A percentile compares a stretch with the other conserved stretches of the same genome.
phyloP scores from a whole-genome alignment of 208 protist genomes.

The Trypanosomatidae sp. region DNA sequence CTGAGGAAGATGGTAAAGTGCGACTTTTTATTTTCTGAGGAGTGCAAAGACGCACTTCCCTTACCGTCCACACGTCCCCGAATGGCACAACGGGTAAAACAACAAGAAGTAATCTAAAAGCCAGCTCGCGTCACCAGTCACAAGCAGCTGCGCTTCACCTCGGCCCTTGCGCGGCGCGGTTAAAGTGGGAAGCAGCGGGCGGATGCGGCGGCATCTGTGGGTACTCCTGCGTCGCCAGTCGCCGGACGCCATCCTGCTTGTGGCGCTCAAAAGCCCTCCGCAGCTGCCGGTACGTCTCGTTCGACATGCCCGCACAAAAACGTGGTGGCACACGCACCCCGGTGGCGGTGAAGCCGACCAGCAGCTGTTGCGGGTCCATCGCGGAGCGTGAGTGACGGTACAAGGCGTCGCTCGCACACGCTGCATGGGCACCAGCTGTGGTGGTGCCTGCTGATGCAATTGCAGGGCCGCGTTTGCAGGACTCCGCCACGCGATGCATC shows the following conservation, averaged over 20 bases:
- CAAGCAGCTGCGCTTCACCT: too few relatives aligned
- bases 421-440: background rate
- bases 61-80: too few relatives aligned
- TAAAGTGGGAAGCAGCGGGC: too few relatives aligned
- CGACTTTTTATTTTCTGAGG: too few relatives aligned
- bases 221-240: slow-evolving; percentile 26
- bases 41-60: too few relatives aligned
- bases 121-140: too few relatives aligned
- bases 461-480: slow-evolving; percentile 8
- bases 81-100: too few relatives aligned
- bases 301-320: slow-evolving; percentile 13
- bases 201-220: background rate
- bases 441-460: background rate
- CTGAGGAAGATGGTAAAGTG: too few relatives aligned
- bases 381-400: slow-evolving; percentile 10
- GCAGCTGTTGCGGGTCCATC: slow-evolving; percentile 19
- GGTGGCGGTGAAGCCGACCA: too few relatives aligned
- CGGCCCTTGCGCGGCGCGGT: too few relatives aligned
- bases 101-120: too few relatives aligned
- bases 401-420: background rate
- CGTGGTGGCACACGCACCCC: slow-evolving; percentile 16
- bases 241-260: slow-evolving; percentile 53
- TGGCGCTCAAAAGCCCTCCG: slow-evolving; percentile 62
- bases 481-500: slow-evolving; percentile 55
- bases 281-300: slow-evolving; percentile 35